Conservation (phyloP, 2,329 filamentous ascomycete genomes). For the Chaetomiaceae sp. region DNA sequence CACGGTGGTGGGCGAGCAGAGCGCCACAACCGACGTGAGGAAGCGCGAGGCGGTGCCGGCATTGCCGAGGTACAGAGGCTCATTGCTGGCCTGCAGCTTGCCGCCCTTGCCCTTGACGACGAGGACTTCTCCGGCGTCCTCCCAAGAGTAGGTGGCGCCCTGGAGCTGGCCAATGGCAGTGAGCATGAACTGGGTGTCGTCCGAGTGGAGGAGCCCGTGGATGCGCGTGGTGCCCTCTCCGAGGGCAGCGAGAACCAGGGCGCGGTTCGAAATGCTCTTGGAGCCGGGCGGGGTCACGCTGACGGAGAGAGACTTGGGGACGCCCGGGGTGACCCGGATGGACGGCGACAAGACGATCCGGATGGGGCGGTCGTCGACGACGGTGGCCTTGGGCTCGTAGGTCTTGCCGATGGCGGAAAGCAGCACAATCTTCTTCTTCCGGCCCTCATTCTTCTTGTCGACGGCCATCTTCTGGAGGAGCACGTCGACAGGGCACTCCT, state of each 20-base stretch:
- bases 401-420: constrained; percentile 86
- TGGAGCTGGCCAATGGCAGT: constrained; percentile 81
- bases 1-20: constrained; percentile 64
- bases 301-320: constrained; percentile 60
- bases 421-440: constrained; percentile 92
- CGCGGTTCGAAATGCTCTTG: constrained; percentile 95
- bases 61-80: constrained; percentile 88
- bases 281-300: constrained; percentile 87
- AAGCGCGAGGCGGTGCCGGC: constrained; percentile 95
- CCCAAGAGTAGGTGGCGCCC: constrained; percentile 87
- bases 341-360: constrained; percentile 77
- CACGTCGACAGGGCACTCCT: constrained; percentile 79
- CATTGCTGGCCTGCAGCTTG: constrained; percentile 66
- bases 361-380: constrained; percentile 82
- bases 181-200: constrained; percentile 96
- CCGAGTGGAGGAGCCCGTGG: constrained; percentile 89
- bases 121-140: constrained; percentile 86
- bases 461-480: constrained; percentile 91
- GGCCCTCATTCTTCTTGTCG: constrained; percentile 97
- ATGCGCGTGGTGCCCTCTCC: constrained; percentile 81
- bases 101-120: constrained; percentile 91
- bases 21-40: constrained; percentile 81
- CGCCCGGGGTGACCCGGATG: constrained; percentile 66
- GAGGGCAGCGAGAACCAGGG: constrained; percentile 87
- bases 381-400: constrained; percentile 79